Percentiles rank a stretch among this genome's conserved stretches.
Conservation (phyloP, 164 flowering plant species). For the Euptelea pleiosperma region DNA sequence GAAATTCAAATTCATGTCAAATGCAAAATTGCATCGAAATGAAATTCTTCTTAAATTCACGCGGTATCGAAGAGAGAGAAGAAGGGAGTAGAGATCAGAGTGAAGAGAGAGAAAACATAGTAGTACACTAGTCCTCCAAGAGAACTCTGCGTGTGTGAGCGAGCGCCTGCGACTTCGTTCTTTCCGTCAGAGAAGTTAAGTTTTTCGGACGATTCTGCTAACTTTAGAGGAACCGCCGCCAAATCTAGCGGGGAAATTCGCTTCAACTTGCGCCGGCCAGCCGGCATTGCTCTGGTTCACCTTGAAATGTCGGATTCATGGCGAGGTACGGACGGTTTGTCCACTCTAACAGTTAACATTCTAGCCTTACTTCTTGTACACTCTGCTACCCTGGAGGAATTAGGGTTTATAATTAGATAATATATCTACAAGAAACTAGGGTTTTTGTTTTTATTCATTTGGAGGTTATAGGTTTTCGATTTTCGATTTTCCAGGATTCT, state of each 20-base stretch:
- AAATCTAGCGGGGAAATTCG: background rate
- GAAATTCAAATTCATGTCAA: constrained; percentile 18
- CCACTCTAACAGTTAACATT: background rate
- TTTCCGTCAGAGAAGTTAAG: background rate
- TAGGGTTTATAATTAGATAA: background rate
- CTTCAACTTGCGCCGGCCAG: background rate
- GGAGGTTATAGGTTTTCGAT: too few species aligned
- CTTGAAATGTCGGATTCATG: background rate
- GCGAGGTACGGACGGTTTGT: background rate
- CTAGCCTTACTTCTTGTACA: background rate
- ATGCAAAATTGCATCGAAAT: constrained; percentile 10
- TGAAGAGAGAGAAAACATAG: too few species aligned
- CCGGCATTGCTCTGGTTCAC: background rate
- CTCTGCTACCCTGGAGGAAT: too few species aligned
- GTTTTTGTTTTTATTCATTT: too few species aligned
- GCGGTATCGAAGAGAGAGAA: background rate
- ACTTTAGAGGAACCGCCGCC: background rate
- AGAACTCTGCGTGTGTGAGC: too few species aligned
- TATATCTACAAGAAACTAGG: background rate
- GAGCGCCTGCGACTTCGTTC: background rate
- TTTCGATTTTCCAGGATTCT: background rate
- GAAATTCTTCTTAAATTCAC: constrained; percentile 8
- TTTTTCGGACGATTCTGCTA: too few species aligned
- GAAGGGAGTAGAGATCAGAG: too few species aligned
- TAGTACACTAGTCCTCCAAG: too few species aligned